Conservation (phyloP, 78 protist species). For the Dictyostelium brefeldianum region DNA sequence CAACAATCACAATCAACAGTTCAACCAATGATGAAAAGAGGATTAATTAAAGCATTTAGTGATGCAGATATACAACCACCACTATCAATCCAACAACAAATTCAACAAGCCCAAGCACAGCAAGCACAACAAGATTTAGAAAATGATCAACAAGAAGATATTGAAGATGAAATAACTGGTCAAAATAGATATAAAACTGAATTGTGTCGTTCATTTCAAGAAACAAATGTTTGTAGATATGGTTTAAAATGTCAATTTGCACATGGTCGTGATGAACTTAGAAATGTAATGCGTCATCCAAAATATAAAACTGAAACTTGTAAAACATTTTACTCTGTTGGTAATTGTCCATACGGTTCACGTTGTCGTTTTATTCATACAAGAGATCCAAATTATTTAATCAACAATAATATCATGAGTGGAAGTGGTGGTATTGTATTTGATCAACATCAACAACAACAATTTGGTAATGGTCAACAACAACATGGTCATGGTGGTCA, state of each 20-base stretch:
- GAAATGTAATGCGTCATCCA: constrained; percentile 88
- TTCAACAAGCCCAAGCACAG: constrained; percentile 22
- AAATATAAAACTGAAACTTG: constrained; percentile 91
- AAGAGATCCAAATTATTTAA: constrained; percentile 4
- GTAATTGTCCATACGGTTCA: constrained; percentile 87
- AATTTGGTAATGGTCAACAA: not conserved
- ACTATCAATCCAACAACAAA: constrained; percentile 12
- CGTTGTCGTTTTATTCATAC: constrained; percentile 89
- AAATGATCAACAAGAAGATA: constrained; percentile 31
- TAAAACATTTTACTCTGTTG: constrained; percentile 86
- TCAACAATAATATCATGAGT: not conserved
- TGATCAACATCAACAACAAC: not conserved
- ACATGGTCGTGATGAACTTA: constrained; percentile 88
- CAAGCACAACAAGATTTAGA: constrained; percentile 31
- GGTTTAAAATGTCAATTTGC: constrained; percentile 94
- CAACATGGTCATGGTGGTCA: not conserved
- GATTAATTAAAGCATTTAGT: constrained; percentile 27
- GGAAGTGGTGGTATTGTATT: not conserved
- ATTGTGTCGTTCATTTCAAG: constrained; percentile 88
- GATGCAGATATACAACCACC: constrained; percentile 23
- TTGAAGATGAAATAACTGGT: constrained; percentile 76
- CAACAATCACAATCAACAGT: too few relatives aligned
- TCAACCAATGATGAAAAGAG: constrained; percentile 25
- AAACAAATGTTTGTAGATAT: constrained; percentile 91
- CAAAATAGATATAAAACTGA: constrained; percentile 92